These are phyloP conservation scores for Didymella arachidicola DNA, from an alignment of 2,329 filamentous ascomycete species.

Conservation along the genomic window DNA sequence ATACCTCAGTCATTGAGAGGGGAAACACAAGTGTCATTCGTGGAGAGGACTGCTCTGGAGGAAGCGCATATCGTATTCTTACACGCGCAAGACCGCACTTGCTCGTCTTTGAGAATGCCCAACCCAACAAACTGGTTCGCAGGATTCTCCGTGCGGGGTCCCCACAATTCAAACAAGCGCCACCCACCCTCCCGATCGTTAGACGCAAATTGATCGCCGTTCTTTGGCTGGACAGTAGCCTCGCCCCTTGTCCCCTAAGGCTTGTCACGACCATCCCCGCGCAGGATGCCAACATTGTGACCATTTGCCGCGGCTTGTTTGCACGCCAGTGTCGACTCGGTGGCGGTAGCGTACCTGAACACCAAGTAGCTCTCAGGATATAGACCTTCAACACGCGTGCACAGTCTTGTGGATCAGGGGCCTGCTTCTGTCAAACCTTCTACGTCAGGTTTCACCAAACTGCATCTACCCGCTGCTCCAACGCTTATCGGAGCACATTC, in stretches of 20 bases:
- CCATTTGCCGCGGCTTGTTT: slow-evolving; percentile 20
- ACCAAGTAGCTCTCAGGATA: slow-evolving; percentile 9
- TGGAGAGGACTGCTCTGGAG: neutral
- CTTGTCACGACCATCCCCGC: slow-evolving; percentile 2
- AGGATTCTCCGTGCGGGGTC: slow-evolving; percentile 9
- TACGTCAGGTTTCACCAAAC: slow-evolving; percentile 12
- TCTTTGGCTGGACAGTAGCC: slow-evolving; percentile 1
- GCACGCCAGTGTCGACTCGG: neutral
- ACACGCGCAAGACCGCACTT: neutral
- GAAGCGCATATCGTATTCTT: neutral
- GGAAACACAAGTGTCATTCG: neutral
- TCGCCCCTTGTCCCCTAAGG: slow-evolving; percentile 5
- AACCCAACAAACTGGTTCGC: slow-evolving; percentile 5
- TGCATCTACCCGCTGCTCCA: neutral
- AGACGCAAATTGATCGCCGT: slow-evolving; percentile 3
- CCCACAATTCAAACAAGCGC: slow-evolving; percentile 13
- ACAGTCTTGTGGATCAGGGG: slow-evolving; percentile 8
- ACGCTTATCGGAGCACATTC: neutral
- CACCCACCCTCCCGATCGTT: slow-evolving; percentile 4
- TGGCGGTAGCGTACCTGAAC: slow-evolving; percentile 7
- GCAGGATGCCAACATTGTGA: slow-evolving; percentile 4
- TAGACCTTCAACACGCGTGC: slow-evolving; percentile 14
- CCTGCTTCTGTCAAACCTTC: slow-evolving; percentile 11
- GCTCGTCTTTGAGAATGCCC: neutral
- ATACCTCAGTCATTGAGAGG: neutral